Evolutionary conservation across 495 filamentous ascomycete species (phyloP), one percentile per base, ranked within the genome.

Genomic region (Polyplosphaeria fusca): DNA sequence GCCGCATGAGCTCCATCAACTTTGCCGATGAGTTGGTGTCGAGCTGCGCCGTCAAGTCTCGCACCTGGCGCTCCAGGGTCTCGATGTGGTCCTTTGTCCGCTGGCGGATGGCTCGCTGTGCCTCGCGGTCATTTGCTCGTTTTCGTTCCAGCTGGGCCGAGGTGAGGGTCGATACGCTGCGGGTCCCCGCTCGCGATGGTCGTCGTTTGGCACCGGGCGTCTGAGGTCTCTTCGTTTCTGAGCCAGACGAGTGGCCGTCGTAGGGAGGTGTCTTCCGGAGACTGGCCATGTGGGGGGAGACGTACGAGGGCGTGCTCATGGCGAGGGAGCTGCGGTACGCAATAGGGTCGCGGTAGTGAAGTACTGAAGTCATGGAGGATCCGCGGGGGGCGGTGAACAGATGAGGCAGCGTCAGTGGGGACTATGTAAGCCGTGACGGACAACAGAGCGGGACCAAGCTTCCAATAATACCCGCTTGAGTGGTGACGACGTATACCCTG

Each of bases 101-200:
- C 63, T 88, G 85, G 14, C 90, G 79, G 54, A 94, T 95, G 16
- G 87, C 88, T 45, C 87, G 81, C 69, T 95, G 90, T 16, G 90
- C 90, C 71, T 91, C 87, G 37, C 90, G 81, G 67, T 95, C 90
- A 70, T 94, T 94, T 65, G 87, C 88, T 51, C 90, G 80, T 71
- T 95, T 95, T 41, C 81, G 73, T 52, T 85, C 82, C 22, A 85
- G 70, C 59, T 85, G 81, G 38, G 81, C 80, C 22, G 76, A 74
- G 4, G 79, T 79, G 45, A 85, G 68, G 2, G 77, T 76, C 4
- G 79, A 74, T 28, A 85, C 82, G 60, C 78, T 84, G 52, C 82
- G 73, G 24, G 80, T 79, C 1, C 82, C 81, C 14, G 79, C 78
- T 56, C 82, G 74, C 20, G 81, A 79, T 2, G 71, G 58, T 19